Conservation (phyloP, 495 filamentous ascomycete species). For the Aspergillus leporis region DNA sequence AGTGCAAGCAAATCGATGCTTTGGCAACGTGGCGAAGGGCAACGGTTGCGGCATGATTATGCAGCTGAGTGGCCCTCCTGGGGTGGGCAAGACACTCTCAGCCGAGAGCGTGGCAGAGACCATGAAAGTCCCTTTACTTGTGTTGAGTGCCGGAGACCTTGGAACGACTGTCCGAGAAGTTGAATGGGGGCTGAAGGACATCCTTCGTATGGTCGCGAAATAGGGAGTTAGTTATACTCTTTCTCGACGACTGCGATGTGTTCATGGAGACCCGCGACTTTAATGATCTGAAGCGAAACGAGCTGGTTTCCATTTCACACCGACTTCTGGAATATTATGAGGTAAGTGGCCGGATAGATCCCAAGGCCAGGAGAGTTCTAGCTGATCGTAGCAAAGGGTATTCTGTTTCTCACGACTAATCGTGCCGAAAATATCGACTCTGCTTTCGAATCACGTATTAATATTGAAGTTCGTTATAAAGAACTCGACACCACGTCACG, state of each 20-base stretch:
- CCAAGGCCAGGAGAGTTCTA: neutral
- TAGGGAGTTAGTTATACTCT: constrained; percentile 52
- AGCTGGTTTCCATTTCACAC: constrained; percentile 44
- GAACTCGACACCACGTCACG: constrained; percentile 36
- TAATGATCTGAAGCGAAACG: constrained; percentile 42
- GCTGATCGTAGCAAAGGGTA: constrained; percentile 35
- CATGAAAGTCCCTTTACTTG: constrained; percentile 32
- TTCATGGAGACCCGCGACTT: constrained; percentile 45
- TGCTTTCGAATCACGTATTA: constrained; percentile 53
- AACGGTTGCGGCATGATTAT: constrained; percentile 40
- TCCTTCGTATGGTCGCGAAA: constrained; percentile 41
- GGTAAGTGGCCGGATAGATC: neutral
- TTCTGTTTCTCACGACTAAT: constrained; percentile 63
- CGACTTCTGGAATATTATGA: constrained; percentile 55
- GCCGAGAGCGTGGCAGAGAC: constrained; percentile 39
- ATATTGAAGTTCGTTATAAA: constrained; percentile 48
- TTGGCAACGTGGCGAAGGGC: constrained; percentile 33
- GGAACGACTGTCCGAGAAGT: constrained; percentile 36
- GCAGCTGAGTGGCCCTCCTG: constrained; percentile 43
- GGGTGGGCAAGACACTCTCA: constrained; percentile 46
- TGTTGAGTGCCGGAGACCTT: constrained; percentile 51
- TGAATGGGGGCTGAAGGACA: constrained; percentile 37
- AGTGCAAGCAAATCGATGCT: constrained; percentile 27
- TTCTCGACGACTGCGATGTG: constrained; percentile 57
- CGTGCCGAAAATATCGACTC: constrained; percentile 49